Evolutionary conservation across 1,284 basidiomycete genomes (phyloP).

Genomic region (Taiwanofungus camphoratus): DNA sequence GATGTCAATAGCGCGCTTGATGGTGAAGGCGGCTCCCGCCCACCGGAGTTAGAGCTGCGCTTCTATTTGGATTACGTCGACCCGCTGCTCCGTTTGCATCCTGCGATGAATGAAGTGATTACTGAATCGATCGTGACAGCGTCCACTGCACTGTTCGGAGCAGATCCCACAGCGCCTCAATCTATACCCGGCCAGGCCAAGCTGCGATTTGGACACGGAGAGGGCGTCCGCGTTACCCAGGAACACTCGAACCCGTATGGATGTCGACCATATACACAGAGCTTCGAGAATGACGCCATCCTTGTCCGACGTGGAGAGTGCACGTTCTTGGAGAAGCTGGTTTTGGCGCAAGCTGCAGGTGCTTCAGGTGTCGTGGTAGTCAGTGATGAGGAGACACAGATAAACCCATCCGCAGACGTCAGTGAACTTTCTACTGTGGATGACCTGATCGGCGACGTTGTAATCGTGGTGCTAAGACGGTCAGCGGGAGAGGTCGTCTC

Average conservation of each 20-base stretch:
- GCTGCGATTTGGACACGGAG: slow-evolving; percentile 41
- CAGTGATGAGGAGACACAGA: slow-evolving; percentile 49
- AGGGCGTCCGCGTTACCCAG: slow-evolving; percentile 46
- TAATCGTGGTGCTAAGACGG: slow-evolving; percentile 53
- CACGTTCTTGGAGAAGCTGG: slow-evolving; percentile 77
- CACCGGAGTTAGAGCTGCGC: slow-evolving; percentile 47
- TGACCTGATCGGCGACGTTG: slow-evolving; percentile 47
- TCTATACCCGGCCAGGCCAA: slow-evolving; percentile 19
- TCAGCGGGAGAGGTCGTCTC: slow-evolving; percentile 49
- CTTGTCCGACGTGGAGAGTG: slow-evolving; percentile 69
- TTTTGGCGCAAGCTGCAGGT: slow-evolving; percentile 55
- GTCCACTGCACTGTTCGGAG: slow-evolving; percentile 69
- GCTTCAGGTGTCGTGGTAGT: slow-evolving; percentile 74
- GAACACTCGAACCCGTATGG: slow-evolving; percentile 51
- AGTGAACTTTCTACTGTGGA: slow-evolving; percentile 54
- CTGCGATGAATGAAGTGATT: slow-evolving; percentile 29
- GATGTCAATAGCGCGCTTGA: slow-evolving; percentile 25
- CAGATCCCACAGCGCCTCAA: slow-evolving; percentile 39
- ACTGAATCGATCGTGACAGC: slow-evolving; percentile 48
- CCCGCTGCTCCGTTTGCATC: slow-evolving; percentile 34
- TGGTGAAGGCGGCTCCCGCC: slow-evolving; percentile 11
- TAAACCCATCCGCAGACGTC: slow-evolving; percentile 63
- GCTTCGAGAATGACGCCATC: slow-evolving; percentile 45
- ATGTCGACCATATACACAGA: slow-evolving; percentile 47
- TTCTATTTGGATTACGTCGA: slow-evolving; percentile 51